Percentiles rank a stretch among this genome's conserved stretches.
Evolutionary conservation across 768 basidiomycete species (phyloP).

Genomic region (Sistotremastrum niveocremeum): DNA sequence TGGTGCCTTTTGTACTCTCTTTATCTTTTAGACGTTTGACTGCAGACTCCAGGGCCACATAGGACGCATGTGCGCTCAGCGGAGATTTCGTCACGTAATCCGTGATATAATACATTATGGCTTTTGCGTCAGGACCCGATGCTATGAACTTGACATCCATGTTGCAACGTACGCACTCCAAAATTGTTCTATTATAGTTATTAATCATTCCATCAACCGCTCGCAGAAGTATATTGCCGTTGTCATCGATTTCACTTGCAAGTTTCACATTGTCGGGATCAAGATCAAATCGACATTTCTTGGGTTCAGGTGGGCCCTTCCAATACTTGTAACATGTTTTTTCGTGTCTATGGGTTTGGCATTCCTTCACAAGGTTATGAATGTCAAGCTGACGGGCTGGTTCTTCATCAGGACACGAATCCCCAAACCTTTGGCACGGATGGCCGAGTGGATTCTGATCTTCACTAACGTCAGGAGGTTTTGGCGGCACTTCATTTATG

Average conservation of each 20-base stretch:
- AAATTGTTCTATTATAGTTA: constrained; percentile 27
- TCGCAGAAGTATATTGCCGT: constrained; percentile 11
- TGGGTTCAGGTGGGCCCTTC: constrained; percentile 9
- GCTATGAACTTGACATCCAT: constrained; percentile 4
- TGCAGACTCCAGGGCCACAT: background rate
- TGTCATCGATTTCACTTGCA: too few relatives aligned
- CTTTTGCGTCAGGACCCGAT: background rate
- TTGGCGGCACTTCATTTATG: constrained; percentile 12
- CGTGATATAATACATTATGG: constrained; percentile 1
- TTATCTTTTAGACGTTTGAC: too few relatives aligned
- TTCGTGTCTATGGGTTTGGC: constrained; percentile 21
- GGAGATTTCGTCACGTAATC: constrained; percentile 2
- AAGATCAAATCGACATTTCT: constrained; percentile 20
- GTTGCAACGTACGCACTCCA: constrained; percentile 25
- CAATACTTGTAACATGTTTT: constrained; percentile 27
- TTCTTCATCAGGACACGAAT: background rate
- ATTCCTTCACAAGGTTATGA: constrained; percentile 12
- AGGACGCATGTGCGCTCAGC: background rate
- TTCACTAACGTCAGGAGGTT: background rate
- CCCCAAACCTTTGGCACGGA: background rate
- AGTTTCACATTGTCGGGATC: too few relatives aligned
- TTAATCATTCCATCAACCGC: constrained; percentile 28
- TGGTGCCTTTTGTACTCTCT: too few relatives aligned
- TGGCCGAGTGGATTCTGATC: background rate
- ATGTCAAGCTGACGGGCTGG: constrained; percentile 10